Evolutionary conservation across 331 rosid species (phyloP).

Genomic region (Stylosanthes scabra): DNA sequence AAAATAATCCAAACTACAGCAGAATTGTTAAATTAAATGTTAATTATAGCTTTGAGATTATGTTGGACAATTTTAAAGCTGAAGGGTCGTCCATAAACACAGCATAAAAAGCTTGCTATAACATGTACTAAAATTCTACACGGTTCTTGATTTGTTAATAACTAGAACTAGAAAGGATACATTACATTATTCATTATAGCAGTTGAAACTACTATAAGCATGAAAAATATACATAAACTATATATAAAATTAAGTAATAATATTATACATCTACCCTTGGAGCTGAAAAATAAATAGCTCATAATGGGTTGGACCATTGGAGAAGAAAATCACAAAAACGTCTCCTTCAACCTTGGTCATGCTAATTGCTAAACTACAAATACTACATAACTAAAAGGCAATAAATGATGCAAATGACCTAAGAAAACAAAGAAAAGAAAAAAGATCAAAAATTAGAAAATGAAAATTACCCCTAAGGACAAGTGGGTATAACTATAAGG

Average conservation of each 20-base stretch:
- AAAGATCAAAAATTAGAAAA: neutral
- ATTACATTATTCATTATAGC: constrained; percentile 32
- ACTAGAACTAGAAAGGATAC: constrained; percentile 23
- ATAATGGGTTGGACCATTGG: constrained; percentile 40
- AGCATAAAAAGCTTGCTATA: neutral
- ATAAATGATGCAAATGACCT: neutral
- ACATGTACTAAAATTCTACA: neutral
- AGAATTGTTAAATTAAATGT: neutral
- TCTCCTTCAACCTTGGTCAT: constrained; percentile 55
- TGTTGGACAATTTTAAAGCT: neutral
- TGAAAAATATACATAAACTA: constrained; percentile 28
- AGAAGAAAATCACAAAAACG: constrained; percentile 78
- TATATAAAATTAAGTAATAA: constrained; percentile 15
- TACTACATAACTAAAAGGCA: constrained; percentile 21
- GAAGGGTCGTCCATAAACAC: neutral
- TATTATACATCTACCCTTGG: constrained; percentile 44
- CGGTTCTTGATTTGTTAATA: neutral
- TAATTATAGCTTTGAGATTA: constrained; percentile 1
- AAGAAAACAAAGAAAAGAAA: neutral
- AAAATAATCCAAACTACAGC: neutral
- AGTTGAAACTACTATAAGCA: constrained; percentile 20
- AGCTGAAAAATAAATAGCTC: constrained; percentile 67
- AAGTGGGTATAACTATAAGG: constrained; percentile 12
- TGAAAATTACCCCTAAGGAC: constrained; percentile 4
- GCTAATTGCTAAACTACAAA: constrained; percentile 33